Evolutionary conservation across 2,329 filamentous ascomycete species (phyloP), one percentile per base, ranked within the genome.

Genomic region (Paracamarosporium sp.): DNA sequence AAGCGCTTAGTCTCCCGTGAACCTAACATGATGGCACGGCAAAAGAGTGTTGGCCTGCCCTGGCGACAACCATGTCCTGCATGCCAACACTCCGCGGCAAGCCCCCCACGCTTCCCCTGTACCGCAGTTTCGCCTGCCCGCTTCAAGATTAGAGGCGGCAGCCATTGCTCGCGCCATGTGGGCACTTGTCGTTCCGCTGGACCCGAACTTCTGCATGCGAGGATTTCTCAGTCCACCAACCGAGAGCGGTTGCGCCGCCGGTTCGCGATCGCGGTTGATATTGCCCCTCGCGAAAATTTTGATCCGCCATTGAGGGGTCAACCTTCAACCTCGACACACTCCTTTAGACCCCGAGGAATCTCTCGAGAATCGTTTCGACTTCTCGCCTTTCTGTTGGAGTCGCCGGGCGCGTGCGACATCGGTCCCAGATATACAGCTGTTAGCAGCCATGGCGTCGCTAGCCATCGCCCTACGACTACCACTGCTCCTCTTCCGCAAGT

Each of bases 401-500:
- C 31, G 22, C 24, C 12, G 31, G 33, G 36, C 40, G 44, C 35
- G 38, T 36, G 35, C 48, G 48, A 51, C 35, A 22, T 31, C 35
- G 15, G 20, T 4, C 11, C 17, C 30, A 7, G 15, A 17, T 22
- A 13, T 20, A 35, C 30, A 28, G 2, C 40, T n/a, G 15, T 25
- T 17, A 55, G 38, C 40, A 47, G 33, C 41, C 5, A 63, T 65
- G 60, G 62, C 62, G 7, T 60, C 56, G 12, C 41, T 67, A 35
- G 57, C 52, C 31, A 58, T 67, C 44, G 59, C 55, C 27, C 35
- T 67, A 1, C 55, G 61, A 12, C 56, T 59, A 3, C 63, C 65
- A 2, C 59, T 64, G 5, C 55, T 63, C 17, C 56, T 67, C 25
- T 64, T 67, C 31, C 54, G 56, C 53, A 55, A 53, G 31, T n/a